Evolutionary conservation across 805 yeast species (phyloP).

Genomic region (Candida palmyrensis): DNA sequence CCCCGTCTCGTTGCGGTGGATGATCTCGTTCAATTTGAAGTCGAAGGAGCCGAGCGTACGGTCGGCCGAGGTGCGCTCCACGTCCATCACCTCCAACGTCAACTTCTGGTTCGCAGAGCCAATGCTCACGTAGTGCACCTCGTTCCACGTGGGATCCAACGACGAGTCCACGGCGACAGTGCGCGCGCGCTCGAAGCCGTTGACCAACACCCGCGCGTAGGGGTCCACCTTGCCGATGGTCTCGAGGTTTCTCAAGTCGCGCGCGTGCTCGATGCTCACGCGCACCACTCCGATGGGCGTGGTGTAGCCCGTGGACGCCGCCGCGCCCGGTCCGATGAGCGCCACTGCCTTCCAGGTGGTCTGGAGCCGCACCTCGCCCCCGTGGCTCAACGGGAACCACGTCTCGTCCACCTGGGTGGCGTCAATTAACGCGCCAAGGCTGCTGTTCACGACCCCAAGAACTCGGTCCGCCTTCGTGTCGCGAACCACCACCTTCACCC

Average conservation of each 20-base stretch:
- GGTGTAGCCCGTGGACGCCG: conserved; percentile 77
- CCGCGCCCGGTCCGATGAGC: conserved; percentile 55
- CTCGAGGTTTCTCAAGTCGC: conserved; percentile 77
- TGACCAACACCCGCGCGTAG: conserved; percentile 72
- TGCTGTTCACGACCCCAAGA: conserved; percentile 55
- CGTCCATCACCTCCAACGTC: conserved; percentile 89
- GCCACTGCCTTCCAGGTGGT: conserved; percentile 86
- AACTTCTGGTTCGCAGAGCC: conserved; percentile 78
- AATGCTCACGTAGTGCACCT: conserved; percentile 74
- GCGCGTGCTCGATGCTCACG: conserved; percentile 64
- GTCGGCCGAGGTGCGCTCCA: conserved; percentile 72
- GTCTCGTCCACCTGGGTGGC: conserved; percentile 71
- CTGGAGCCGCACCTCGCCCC: conserved; percentile 69
- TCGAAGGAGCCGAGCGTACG: conserved; percentile 83
- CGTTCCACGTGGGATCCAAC: conserved; percentile 80
- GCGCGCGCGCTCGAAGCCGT: conserved; percentile 72
- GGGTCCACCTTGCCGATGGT: conserved; percentile 91
- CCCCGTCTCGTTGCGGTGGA: conserved; percentile 64
- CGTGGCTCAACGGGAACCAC: conserved; percentile 69
- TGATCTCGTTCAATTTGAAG: conserved; percentile 59
- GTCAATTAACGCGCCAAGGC: conserved; percentile 63
- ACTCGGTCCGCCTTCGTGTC: conserved; percentile 54
- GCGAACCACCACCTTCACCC: conserved; percentile 60
- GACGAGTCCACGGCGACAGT: conserved; percentile 65
- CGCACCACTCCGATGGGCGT: conserved; percentile 93